Percentiles rank a stretch among this genome's conserved stretches.
phyloP scores from a whole-genome alignment of 2,329 filamentous ascomycete species.

The Didymellaceae sp. region DNA sequence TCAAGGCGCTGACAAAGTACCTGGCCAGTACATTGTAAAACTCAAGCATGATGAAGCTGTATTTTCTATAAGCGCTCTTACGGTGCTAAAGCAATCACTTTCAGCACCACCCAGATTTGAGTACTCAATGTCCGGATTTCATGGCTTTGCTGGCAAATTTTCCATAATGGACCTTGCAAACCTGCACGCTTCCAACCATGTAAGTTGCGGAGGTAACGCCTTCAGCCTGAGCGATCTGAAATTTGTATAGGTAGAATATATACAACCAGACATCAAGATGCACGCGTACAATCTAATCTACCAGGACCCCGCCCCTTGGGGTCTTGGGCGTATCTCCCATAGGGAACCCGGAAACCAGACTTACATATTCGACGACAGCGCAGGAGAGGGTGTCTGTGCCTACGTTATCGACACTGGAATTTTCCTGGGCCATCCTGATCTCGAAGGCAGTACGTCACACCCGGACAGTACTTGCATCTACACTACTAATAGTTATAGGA shows the following conservation, averaged over 20 bases:
- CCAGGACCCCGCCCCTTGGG: constrained; percentile 49
- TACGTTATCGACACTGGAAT: constrained; percentile 73
- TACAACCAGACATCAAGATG: constrained; percentile 45
- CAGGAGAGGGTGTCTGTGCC: constrained; percentile 54
- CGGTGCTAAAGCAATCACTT: constrained; percentile 25
- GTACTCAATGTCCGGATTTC: constrained; percentile 46
- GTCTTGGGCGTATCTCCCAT: constrained; percentile 50
- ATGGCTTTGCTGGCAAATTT: constrained; percentile 46
- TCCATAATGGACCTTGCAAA: constrained; percentile 33
- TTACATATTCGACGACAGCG: constrained; percentile 48
- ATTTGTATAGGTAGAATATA: constrained; percentile 39
- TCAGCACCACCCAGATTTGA: constrained; percentile 31
- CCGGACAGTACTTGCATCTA: not conserved
- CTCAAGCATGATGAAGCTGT: constrained; percentile 43
- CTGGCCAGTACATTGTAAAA: constrained; percentile 55
- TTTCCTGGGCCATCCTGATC: constrained; percentile 56
- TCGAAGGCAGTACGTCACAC: constrained; percentile 41
- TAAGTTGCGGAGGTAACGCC: constrained; percentile 7
- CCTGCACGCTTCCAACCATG: constrained; percentile 35
- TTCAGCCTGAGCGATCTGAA: not conserved
- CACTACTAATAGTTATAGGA: constrained; percentile 20
- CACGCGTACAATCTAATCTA: constrained; percentile 36
- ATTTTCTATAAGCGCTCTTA: constrained; percentile 20
- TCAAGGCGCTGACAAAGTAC: constrained; percentile 33
- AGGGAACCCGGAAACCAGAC: constrained; percentile 33